phyloP scores from a whole-genome alignment of 352 stramenopile genomes.

The Pythium dissimile region DNA sequence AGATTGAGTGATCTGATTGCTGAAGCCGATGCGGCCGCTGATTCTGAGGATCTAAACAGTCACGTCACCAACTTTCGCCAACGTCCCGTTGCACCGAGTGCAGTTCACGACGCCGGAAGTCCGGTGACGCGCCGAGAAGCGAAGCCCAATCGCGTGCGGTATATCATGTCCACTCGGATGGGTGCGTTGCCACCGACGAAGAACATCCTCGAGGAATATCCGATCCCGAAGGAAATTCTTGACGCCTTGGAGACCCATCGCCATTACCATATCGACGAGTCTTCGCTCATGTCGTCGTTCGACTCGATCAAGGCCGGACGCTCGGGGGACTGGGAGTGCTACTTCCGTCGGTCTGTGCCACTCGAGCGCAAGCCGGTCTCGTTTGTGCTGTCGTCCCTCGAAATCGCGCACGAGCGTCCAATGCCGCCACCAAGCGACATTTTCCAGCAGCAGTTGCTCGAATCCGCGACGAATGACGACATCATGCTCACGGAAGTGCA shows the following conservation, averaged over 20 bases:
- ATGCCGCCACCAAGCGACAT: slow-evolving; percentile 54
- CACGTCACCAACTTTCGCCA: slow-evolving; percentile 57
- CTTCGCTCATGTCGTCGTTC: slow-evolving; percentile 58
- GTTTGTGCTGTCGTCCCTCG: slow-evolving; percentile 59
- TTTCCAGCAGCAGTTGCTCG: slow-evolving; percentile 53
- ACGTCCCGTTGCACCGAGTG: slow-evolving; percentile 35
- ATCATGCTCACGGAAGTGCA: slow-evolving; percentile 61
- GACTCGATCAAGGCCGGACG: slow-evolving; percentile 27
- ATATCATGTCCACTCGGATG: slow-evolving; percentile 67
- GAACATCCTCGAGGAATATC: slow-evolving; percentile 68
- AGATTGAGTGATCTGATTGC: slow-evolving; percentile 29
- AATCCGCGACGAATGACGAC: slow-evolving; percentile 44
- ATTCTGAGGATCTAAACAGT: slow-evolving; percentile 14
- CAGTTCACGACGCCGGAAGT: slow-evolving; percentile 33
- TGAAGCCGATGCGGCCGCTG: slow-evolving; percentile 26
- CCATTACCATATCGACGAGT: slow-evolving; percentile 60
- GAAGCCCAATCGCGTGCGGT: slow-evolving; percentile 45
- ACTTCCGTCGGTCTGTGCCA: slow-evolving; percentile 54
- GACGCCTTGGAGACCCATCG: slow-evolving; percentile 59
- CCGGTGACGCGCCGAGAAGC: slow-evolving; percentile 32
- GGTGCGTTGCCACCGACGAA: slow-evolving; percentile 52
- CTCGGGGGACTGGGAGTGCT: slow-evolving; percentile 45
- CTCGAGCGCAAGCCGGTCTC: slow-evolving; percentile 66
- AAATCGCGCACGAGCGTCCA: slow-evolving; percentile 41
- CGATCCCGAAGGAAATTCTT: slow-evolving; percentile 63